Conservation (phyloP, 495 filamentous ascomycete species). For the Lindgomyces ingoldianus region DNA sequence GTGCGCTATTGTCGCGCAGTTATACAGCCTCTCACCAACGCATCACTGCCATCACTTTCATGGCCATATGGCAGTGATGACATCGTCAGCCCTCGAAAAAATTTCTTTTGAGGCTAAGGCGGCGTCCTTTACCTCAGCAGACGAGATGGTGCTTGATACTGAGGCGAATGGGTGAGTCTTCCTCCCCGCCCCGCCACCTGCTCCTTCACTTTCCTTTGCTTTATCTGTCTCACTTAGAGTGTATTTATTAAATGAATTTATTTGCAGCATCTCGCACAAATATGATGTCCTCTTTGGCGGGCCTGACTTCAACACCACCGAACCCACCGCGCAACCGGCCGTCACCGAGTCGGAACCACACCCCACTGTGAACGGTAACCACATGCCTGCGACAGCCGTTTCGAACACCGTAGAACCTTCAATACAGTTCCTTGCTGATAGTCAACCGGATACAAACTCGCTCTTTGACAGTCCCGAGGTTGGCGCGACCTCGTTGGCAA, state of each 20-base stretch:
- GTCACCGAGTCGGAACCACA: constrained; percentile 11
- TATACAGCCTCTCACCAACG: background rate
- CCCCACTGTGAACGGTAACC: constrained; percentile 29
- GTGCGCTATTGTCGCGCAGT: constrained; percentile 6
- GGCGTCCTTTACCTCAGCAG: constrained; percentile 47
- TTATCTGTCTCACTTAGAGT: constrained; percentile 3
- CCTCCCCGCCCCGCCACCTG: constrained; percentile 6
- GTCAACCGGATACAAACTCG: constrained; percentile 23
- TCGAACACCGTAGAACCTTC: constrained; percentile 38
- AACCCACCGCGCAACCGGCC: constrained; percentile 5
- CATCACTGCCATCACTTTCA: constrained; percentile 16
- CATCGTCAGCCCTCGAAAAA: constrained; percentile 46
- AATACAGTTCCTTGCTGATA: constrained; percentile 40
- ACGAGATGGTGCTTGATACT: constrained; percentile 50
- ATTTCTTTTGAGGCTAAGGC: constrained; percentile 53
- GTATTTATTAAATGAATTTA: background rate
- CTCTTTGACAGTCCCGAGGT: constrained; percentile 29
- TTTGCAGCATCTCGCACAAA: background rate
- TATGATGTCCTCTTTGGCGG: constrained; percentile 35
- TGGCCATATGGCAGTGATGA: constrained; percentile 56
- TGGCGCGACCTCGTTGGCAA: constrained; percentile 16
- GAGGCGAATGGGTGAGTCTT: constrained; percentile 54
- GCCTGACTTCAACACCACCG: constrained; percentile 6
- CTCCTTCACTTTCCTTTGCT: constrained; percentile 7
- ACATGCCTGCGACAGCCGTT: constrained; percentile 12